Conservation (phyloP, 192 early-diverging fungal genomes). For the Backusella tarrabulga region DNA sequence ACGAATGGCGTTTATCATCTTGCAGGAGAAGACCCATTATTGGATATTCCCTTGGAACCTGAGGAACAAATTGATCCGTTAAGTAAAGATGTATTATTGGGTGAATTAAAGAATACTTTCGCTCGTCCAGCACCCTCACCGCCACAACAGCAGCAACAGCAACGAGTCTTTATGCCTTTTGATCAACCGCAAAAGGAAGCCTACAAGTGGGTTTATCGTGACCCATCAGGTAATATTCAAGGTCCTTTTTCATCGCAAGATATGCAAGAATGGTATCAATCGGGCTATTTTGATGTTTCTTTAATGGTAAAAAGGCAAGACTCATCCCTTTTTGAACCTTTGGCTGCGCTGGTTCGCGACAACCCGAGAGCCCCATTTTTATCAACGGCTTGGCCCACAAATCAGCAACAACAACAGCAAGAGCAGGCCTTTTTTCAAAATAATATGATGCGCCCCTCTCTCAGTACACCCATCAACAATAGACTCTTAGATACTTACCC, state of each 20-base stretch:
- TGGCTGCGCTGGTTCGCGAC: slow-evolving; percentile 59
- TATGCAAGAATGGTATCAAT: slow-evolving; percentile 95
- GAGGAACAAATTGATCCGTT: not conserved
- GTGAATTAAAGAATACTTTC: not conserved
- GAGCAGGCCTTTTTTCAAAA: not conserved
- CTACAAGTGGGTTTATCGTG: slow-evolving; percentile 79
- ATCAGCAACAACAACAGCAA: not conserved
- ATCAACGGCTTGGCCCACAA: not conserved
- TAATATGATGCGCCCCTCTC: not conserved
- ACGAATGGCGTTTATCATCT: slow-evolving; percentile 5
- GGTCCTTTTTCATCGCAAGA: slow-evolving; percentile 85
- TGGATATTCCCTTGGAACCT: not conserved
- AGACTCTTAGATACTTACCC: not conserved
- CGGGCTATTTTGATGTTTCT: slow-evolving; percentile 78
- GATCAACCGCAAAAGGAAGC: slow-evolving; percentile 7
- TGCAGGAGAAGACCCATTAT: not conserved
- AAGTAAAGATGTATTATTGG: not conserved
- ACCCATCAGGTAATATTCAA: slow-evolving; percentile 82
- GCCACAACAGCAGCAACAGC: not conserved
- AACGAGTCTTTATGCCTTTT: not conserved
- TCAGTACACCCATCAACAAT: not conserved
- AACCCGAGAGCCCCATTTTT: slow-evolving; percentile 72
- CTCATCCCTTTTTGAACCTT: slow-evolving; percentile 73
- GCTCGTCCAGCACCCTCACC: not conserved
- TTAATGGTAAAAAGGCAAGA: slow-evolving; percentile 82